These are phyloP conservation scores for Cucumis hystrix DNA, from an alignment of 306 rosid genomes.

Conservation along the genomic window DNA sequence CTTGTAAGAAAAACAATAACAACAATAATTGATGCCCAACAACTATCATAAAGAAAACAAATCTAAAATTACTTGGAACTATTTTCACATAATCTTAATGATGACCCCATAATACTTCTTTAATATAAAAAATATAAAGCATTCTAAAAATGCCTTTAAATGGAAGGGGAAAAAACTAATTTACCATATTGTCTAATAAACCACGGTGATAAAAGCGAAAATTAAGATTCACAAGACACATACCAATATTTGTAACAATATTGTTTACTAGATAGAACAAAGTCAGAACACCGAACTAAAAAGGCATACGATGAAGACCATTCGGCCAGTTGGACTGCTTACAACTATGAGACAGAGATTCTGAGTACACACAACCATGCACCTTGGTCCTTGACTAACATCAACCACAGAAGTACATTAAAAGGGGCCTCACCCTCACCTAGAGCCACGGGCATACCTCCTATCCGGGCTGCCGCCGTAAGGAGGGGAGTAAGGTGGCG, in stretches of 20 bases:
- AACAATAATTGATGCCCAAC: no score
- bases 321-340: neutral
- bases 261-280: neutral
- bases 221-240: neutral
- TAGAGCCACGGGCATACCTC: constrained; percentile 52
- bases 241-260: neutral
- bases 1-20: no score
- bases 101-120: no score
- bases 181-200: no score
- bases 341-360: neutral
- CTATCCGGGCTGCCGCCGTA: constrained; percentile 75
- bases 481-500: constrained; percentile 31
- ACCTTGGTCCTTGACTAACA: neutral
- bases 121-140: no score
- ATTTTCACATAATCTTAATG: no score
- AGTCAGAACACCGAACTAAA: neutral
- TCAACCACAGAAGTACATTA: neutral
- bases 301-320: neutral
- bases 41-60: no score
- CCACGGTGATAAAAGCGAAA: neutral
- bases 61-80: no score
- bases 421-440: constrained; percentile 44
- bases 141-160: no score
- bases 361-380: neutral
- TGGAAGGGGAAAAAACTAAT: no score